Conservation (phyloP, 495 filamentous ascomycete species). For the Aspergillus taichungensis region DNA sequence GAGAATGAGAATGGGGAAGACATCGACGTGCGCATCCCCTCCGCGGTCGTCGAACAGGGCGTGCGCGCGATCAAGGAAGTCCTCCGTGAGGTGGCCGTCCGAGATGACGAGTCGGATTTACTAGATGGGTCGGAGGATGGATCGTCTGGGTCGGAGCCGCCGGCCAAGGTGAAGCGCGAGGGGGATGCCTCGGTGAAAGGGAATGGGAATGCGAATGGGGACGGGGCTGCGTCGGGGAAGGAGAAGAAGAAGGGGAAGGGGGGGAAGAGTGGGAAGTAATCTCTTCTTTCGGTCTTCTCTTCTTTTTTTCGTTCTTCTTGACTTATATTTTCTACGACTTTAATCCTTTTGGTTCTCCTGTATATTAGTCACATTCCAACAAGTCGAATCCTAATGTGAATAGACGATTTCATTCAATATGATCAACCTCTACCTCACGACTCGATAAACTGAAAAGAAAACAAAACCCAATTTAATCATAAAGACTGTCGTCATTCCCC, state of each 20-base stretch:
- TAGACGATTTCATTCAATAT: conserved; percentile 12
- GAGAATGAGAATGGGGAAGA: conserved; percentile 20
- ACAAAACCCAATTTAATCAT: conserved; percentile 43
- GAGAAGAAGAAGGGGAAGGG: conserved; percentile 19
- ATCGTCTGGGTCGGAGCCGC: conserved; percentile 4
- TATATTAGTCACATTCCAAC: background rate
- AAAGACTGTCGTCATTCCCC: conserved; percentile 84
- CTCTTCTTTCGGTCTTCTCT: background rate
- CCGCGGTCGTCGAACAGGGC: conserved; percentile 36
- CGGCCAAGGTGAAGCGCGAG: conserved; percentile 5
- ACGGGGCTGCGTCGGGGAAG: conserved; percentile 16
- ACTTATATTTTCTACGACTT: background rate
- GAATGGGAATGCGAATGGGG: conserved; percentile 17
- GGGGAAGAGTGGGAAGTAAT: conserved; percentile 18
- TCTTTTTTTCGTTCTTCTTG: background rate
- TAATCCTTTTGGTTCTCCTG: background rate
- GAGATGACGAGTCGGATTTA: conserved; percentile 34
- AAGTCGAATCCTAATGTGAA: background rate
- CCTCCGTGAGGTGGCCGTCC: conserved; percentile 38
- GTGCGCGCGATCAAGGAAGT: conserved; percentile 39
- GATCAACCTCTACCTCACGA: conserved; percentile 11
- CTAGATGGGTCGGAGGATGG: background rate
- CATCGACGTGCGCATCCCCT: conserved; percentile 34
- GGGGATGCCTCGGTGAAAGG: conserved; percentile 1
- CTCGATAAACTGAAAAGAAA: conserved; percentile 10